Conservation (phyloP, 306 rosid species). For the Sindora glabra region DNA sequence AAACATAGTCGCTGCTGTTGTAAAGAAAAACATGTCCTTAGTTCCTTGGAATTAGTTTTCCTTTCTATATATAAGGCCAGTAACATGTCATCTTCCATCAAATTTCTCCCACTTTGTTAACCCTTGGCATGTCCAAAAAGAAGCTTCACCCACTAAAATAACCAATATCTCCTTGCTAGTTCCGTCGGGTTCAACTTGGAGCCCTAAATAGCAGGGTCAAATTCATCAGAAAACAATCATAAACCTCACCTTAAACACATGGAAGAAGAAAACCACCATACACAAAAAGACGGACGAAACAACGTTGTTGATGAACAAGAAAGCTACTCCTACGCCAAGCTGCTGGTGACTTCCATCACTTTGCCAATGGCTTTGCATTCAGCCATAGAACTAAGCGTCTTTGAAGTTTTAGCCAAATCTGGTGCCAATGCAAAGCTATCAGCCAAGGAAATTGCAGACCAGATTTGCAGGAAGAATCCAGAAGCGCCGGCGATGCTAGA, state of each 20-base stretch:
- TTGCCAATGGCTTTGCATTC: slow-evolving; percentile 35
- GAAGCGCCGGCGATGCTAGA: background rate
- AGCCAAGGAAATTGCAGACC: background rate
- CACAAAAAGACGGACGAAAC: background rate
- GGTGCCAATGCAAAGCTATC: background rate
- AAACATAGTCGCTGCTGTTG: too few species aligned
- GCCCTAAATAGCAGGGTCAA: too few species aligned
- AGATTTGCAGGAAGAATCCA: background rate
- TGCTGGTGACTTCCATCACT: background rate
- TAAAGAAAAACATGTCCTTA: too few species aligned
- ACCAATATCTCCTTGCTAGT: too few species aligned
- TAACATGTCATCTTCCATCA: too few species aligned
- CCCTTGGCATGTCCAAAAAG: too few species aligned
- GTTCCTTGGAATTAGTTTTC: too few species aligned
- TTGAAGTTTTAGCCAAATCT: background rate
- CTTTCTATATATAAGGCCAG: too few species aligned
- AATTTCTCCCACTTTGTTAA: too few species aligned
- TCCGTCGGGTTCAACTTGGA: too few species aligned
- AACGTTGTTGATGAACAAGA: slow-evolving; percentile 19
- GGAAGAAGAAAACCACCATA: background rate
- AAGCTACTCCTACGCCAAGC: slow-evolving; percentile 28
- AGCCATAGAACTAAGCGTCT: slow-evolving; percentile 27
- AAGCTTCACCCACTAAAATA: too few species aligned
- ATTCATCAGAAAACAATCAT: too few species aligned
- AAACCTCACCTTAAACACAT: background rate